Base-by-base conservation (phyloP, 495 filamentous ascomycete species). In the Beverwykella pulmonaria region DNA sequence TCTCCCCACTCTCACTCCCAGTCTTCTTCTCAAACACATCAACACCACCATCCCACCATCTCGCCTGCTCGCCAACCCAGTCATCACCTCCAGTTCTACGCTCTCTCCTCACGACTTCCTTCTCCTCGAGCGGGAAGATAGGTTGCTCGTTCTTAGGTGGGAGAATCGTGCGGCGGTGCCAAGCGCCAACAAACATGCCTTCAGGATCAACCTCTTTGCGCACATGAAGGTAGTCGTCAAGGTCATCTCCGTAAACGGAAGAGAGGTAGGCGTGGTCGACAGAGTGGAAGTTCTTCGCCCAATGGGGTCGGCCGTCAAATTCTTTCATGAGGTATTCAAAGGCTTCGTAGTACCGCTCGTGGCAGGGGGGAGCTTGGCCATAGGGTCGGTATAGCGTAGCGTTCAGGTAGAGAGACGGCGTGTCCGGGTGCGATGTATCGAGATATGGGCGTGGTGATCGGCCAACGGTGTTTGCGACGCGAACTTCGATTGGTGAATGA, bases 311-410 rank as follows among this genome's bases (percentile, higher is more conserved):
- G n/a, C 91, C 94, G 59, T 90, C 91, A 60, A 96, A 78, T 55
- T 97, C 90, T 34, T 87, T 87, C 94, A 98, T 98, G 52, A 98
- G 86, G 81, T 87, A 94, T 80, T 98, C 94, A 65, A 98, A 97
- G 0, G 91, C 94, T 74, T 91, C 81, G 75, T 97, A 98, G 77
- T 96, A 98, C 29, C 92, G 84, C 60, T 83, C 79, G 55, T 77
- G 81, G 75, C 89, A 89, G 1, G 92, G 89, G 20, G 93, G 93
- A 74, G 97, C 90, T 30, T 80, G 82, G 70, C 84, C 79, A 75
- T 97, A 97, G 0, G 94, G 91, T 6, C 94, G 83, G 78, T 98
- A 98, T 64, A 98, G 88, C 14, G 93, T 96, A 17, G 94, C 93
- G 70, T 98, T 98, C 58, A 98, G 84, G 75, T 96, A 98, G 17